These are phyloP conservation scores for Plasmodium gaboni DNA, from an alignment of 169 alveolate genomes.

Conservation along the genomic window DNA sequence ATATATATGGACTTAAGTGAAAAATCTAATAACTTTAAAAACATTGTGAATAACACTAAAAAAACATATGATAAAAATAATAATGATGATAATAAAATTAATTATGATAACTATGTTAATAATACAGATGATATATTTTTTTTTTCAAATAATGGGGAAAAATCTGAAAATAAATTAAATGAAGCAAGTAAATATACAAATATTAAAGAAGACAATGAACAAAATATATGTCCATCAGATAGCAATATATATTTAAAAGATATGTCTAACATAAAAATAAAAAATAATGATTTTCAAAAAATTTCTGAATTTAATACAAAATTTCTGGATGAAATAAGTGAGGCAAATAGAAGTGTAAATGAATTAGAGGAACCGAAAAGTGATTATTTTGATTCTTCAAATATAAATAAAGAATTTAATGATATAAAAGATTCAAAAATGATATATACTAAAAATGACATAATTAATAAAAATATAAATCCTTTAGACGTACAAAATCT, in stretches of 20 bases:
- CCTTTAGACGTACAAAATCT: background rate
- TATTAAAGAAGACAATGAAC: background rate
- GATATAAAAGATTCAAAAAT: background rate
- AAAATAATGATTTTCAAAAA: background rate
- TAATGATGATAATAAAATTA: too few species aligned
- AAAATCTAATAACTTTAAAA: conserved; percentile 6
- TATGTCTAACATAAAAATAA: background rate
- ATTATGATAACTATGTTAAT: background rate
- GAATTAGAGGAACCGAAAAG: background rate
- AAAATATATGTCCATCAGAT: background rate
- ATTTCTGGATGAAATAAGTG: conserved; percentile 28
- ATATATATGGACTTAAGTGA: conserved; percentile 22
- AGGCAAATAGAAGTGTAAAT: background rate
- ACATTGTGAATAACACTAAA: background rate
- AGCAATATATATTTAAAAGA: background rate
- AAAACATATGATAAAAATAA: background rate
- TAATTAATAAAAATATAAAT: background rate
- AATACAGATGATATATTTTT: background rate
- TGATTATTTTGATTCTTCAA: background rate
- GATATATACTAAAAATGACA: background rate
- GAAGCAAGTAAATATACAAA: background rate
- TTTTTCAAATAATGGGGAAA: background rate
- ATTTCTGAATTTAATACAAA: conserved; percentile 28
- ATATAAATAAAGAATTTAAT: background rate
- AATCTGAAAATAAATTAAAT: background rate